These are phyloP conservation scores for Scytalidium lignicola DNA, from an alignment of 2,329 filamentous ascomycete species.

Conservation along the genomic window DNA sequence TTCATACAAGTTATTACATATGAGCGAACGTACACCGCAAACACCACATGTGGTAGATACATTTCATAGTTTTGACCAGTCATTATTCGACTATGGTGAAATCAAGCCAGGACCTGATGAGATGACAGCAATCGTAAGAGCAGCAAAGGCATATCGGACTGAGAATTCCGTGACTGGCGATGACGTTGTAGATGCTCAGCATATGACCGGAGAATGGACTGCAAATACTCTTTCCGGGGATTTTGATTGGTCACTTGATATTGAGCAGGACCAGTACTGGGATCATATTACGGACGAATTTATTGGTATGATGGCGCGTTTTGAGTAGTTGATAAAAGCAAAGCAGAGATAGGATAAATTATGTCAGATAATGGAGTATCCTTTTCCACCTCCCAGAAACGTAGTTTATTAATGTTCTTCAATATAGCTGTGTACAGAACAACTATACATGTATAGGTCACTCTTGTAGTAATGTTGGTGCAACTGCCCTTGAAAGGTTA, in stretches of 20 bases:
- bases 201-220: not conserved
- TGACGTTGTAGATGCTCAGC: not conserved
- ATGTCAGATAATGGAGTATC: too few relatives aligned
- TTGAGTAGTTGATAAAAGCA: too few relatives aligned
- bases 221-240: not conserved
- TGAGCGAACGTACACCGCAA: not conserved
- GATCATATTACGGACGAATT: too few relatives aligned
- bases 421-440: too few relatives aligned
- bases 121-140: not conserved
- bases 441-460: too few relatives aligned
- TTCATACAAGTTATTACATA: slow-evolving; percentile 1
- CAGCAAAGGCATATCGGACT: not conserved
- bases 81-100: slow-evolving; percentile 1
- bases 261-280: slow-evolving; percentile 28
- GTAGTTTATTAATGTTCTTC: too few relatives aligned
- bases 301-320: too few relatives aligned
- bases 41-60: not conserved
- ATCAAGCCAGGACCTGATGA: not conserved
- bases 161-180: not conserved
- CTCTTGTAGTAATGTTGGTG: too few relatives aligned
- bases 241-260: not conserved
- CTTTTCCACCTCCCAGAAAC: too few relatives aligned
- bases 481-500: too few relatives aligned
- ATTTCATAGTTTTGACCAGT: not conserved
- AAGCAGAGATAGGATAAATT: too few relatives aligned